Conservation (phyloP, 805 yeast species). For the Candida pini region DNA sequence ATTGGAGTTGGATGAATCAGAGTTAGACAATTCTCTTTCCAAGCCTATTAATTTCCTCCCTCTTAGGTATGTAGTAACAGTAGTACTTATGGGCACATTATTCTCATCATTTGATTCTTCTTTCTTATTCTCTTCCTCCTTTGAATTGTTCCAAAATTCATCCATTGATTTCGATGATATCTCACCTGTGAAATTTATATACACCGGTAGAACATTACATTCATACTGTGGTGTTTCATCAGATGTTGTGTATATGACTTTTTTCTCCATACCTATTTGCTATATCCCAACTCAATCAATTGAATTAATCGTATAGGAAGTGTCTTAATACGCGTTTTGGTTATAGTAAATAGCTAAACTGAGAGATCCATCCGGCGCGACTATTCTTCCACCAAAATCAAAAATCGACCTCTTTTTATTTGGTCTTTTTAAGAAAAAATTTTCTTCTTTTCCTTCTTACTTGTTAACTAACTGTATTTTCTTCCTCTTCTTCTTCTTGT, state of each 20-base stretch:
- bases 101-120: neutral
- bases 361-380: conserved; percentile 6
- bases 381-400: conserved; percentile 2
- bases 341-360: neutral
- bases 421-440: neutral
- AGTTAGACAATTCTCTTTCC: conserved; percentile 7
- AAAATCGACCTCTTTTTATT: neutral
- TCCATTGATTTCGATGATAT: conserved; percentile 2
- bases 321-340: no score
- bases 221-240: conserved; percentile 5
- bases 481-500: conserved; percentile 23
- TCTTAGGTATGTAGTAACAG: conserved; percentile 13
- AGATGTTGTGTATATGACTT: no score
- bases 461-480: conserved; percentile 1
- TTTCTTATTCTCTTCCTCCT: conserved; percentile 1
- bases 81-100: no score
- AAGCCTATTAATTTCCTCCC: conserved; percentile 17
- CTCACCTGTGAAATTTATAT: conserved; percentile 11
- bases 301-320: no score
- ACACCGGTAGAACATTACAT: conserved; percentile 17
- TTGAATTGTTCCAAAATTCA: conserved; percentile 10
- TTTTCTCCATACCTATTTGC: no score
- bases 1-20: neutral
- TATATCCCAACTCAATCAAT: no score
- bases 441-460: neutral